These are phyloP conservation scores for Primulina eburnea DNA, from an alignment of 257 asterid species.

Conservation along the genomic window DNA sequence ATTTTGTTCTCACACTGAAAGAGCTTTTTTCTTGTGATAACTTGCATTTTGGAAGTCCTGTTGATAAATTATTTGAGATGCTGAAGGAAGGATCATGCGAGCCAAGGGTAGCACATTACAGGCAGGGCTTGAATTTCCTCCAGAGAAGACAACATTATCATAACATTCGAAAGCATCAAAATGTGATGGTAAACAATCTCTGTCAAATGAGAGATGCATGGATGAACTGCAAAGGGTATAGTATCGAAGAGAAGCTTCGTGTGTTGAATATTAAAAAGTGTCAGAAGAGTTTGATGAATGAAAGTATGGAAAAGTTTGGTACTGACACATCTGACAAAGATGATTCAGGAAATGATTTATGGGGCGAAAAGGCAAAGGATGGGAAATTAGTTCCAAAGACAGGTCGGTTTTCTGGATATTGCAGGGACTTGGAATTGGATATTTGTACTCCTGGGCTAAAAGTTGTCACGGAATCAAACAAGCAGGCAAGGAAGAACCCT, in stretches of 20 bases:
- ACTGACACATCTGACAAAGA: constrained; percentile 83
- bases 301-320: constrained; percentile 78
- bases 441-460: constrained; percentile 46
- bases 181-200: constrained; percentile 66
- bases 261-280: constrained; percentile 85
- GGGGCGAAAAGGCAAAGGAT: constrained; percentile 75
- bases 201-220: constrained; percentile 96
- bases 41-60: constrained; percentile 87
- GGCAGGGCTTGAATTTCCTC: constrained; percentile 82
- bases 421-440: constrained; percentile 43
- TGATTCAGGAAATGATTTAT: constrained; percentile 65
- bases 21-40: constrained; percentile 75
- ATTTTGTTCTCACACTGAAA: constrained; percentile 61
- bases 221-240: constrained; percentile 78
- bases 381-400: constrained; percentile 50
- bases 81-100: constrained; percentile 94
- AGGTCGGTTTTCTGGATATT: constrained; percentile 43
- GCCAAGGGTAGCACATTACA: constrained; percentile 95
- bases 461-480: constrained; percentile 41
- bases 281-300: constrained; percentile 90
- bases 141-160: constrained; percentile 83
- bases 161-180: constrained; percentile 70
- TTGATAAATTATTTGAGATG: constrained; percentile 64
- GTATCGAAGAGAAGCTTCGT: constrained; percentile 94
- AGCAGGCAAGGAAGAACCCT: constrained; percentile 58